phyloP scores from a whole-genome alignment of 345 rosid species.

The Chamaenerion angustifolium region DNA sequence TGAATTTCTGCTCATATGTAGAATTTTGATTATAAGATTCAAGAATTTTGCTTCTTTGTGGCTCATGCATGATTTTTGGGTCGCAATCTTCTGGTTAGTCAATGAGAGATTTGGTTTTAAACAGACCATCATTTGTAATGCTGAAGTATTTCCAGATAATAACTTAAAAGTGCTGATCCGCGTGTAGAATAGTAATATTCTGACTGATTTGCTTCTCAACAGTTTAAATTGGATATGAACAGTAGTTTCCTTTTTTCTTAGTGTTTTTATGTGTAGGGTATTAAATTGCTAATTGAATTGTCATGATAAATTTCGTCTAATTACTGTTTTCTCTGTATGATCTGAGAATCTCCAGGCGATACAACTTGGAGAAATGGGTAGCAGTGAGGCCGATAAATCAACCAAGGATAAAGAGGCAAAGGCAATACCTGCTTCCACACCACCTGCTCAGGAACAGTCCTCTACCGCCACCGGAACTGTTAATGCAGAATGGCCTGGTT shows the following conservation, averaged over 20 bases:
- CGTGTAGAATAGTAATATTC: too few relatives aligned
- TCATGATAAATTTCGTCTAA: background rate
- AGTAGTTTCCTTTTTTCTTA: background rate
- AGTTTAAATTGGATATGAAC: too few relatives aligned
- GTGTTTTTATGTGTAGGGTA: background rate
- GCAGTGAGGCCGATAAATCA: constrained; percentile 45
- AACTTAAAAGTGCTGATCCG: background rate
- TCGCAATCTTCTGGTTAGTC: background rate
- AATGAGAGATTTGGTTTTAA: background rate
- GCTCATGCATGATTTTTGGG: background rate
- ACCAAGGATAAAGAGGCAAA: constrained; percentile 34
- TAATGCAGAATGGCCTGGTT: constrained; percentile 90
- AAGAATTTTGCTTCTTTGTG: background rate
- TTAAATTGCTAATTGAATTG: background rate
- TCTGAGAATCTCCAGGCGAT: background rate
- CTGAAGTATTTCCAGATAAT: background rate
- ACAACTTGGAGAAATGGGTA: constrained; percentile 33
- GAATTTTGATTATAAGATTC: background rate
- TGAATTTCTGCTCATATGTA: background rate
- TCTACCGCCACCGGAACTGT: constrained; percentile 41
- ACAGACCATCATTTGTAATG: background rate
- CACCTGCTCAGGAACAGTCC: constrained; percentile 56
- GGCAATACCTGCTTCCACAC: constrained; percentile 24
- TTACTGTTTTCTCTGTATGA: background rate
- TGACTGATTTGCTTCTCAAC: too few relatives aligned